These are phyloP conservation scores for Claviceps pazoutovae DNA, from an alignment of 2,329 filamentous ascomycete species.

Conservation along the genomic window DNA sequence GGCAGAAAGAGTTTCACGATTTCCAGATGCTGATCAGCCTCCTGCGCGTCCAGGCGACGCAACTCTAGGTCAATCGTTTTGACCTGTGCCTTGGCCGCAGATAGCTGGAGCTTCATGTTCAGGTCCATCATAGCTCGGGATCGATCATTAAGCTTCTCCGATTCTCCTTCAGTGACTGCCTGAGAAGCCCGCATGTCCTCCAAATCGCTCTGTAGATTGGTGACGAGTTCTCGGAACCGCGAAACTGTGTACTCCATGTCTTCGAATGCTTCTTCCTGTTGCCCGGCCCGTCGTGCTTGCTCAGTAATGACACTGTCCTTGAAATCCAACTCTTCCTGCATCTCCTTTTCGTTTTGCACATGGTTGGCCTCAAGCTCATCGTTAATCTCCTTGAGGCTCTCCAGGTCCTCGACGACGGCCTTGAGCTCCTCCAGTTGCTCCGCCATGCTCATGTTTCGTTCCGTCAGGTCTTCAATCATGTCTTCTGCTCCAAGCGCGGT, in stretches of 20 bases:
- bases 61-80: conserved; percentile 91
- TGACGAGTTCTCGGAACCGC: conserved; percentile 79
- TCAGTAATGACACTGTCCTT: conserved; percentile 77
- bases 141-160: conserved; percentile 75
- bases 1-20: conserved; percentile 85
- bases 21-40: conserved; percentile 73
- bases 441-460: conserved; percentile 70
- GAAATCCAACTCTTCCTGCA: conserved; percentile 86
- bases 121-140: conserved; percentile 94
- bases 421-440: conserved; percentile 76
- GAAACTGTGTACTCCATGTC: conserved; percentile 85
- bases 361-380: conserved; percentile 92
- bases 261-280: conserved; percentile 68
- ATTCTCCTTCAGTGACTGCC: conserved; percentile 83
- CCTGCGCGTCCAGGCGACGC: conserved; percentile 72
- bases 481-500: conserved; percentile 78
- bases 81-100: conserved; percentile 78
- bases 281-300: conserved; percentile 54
- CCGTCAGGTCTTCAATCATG: conserved; percentile 84
- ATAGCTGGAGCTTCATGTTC: conserved; percentile 84
- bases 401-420: conserved; percentile 71
- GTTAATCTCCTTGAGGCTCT: conserved; percentile 80
- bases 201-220: conserved; percentile 69
- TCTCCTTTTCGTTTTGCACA: conserved; percentile 81
- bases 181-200: conserved; percentile 88